phyloP scores from a whole-genome alignment of 306 rosid genomes.

The Acacia acuminata region DNA sequence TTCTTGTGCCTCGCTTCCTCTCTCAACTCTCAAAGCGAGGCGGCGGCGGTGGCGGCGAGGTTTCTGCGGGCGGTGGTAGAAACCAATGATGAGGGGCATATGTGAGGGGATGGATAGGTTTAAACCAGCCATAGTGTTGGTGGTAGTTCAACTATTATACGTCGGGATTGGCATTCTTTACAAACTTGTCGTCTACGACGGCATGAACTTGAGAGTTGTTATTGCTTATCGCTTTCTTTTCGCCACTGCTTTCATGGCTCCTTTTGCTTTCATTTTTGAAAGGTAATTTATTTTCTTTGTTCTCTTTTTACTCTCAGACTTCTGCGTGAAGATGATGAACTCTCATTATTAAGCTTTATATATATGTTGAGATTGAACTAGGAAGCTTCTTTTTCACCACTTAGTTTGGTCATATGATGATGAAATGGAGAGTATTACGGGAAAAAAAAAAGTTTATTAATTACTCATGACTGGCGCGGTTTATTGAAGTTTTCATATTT shows the following conservation, averaged over 20 bases:
- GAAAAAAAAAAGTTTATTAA: no score
- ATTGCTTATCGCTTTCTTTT: neutral
- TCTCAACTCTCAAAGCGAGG: neutral
- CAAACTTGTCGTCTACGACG: neutral
- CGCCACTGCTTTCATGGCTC: neutral
- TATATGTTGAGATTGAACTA: no score
- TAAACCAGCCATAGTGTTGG: slow-evolving; percentile 54
- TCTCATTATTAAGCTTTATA: no score
- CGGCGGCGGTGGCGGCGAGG: neutral
- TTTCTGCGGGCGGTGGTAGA: neutral
- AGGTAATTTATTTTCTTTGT: neutral
- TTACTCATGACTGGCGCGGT: no score
- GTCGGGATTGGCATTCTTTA: slow-evolving; percentile 59
- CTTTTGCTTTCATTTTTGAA: neutral
- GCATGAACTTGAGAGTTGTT: neutral
- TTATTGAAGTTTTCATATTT: no score
- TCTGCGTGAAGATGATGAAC: no score
- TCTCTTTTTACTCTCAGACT: neutral
- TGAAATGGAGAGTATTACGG: no score
- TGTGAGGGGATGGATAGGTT: slow-evolving; percentile 25
- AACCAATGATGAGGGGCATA: neutral
- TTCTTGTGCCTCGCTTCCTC: neutral
- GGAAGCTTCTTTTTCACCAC: no score
- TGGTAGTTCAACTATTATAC: slow-evolving; percentile 43
- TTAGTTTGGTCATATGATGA: no score